Base-by-base conservation (phyloP, 1,139 yeast species). In the Debaryomyces psychrophilus region DNA sequence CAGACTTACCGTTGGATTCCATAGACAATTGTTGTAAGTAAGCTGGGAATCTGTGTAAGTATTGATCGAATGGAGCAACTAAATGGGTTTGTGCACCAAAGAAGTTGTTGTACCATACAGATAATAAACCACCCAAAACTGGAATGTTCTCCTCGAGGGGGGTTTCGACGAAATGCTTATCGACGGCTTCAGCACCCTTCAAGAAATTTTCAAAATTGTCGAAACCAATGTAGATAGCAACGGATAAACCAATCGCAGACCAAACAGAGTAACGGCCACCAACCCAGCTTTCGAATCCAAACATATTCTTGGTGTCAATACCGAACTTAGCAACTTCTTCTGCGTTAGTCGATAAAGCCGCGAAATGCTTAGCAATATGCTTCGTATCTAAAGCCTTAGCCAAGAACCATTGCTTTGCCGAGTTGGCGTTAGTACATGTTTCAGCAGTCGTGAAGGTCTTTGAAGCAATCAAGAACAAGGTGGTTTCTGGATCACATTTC, bases 221-320 rank as follows among this genome's bases (percentile, higher is more conserved):
- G 68, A 69, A 93, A 53, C 99, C 99, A 71, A 93, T 86, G 82
- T 87, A 93, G 61, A 93, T 76, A 60, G 96, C 96, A 53, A 93
- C 93, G 29, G 97, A 89, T 61, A 93, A 83, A 53, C 99, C 99
- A 70, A 93, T 93, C 56, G 99, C 95, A 37, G 97, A 89, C 99
- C 99, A 93, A 50, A 93, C 99, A 22, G 98, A 92, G 83, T 93
- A 93, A 73, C 99, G 87, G 64, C 99, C 99, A 64, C 99, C 99
- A 53, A 93, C 99, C 99, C 99, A 93, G 76, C 77, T 86, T 71
- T 90, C 97, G 64, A 93, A 93, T 51, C 96, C 98, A 73, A 93
- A 93, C 99, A 93, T 93, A 79, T 93, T 93, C 71, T 85, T 87
- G 68, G 97, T 84, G 77, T 93, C 98, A 59, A 93, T 93, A 63